Base-by-base conservation (phyloP, 768 basidiomycete genomes). In the Cubamyces lactineus region DNA sequence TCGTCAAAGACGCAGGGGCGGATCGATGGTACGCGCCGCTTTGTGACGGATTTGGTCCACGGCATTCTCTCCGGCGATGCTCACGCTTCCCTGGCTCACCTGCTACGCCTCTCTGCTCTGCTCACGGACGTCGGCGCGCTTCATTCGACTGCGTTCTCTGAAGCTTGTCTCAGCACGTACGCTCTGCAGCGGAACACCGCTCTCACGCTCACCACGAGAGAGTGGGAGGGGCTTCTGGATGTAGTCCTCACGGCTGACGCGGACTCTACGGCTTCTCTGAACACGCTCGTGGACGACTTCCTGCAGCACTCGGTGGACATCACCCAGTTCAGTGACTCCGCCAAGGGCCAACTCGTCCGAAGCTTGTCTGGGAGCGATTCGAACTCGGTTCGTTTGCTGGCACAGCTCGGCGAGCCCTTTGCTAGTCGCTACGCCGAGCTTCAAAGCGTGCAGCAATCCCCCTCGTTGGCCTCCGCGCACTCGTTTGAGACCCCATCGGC, bases 221-320 rank as follows among this genome's bases (percentile, higher is more conserved):
- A 86, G 41, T 82, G 84, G 76, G 79, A 80, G 43, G 69, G 79
- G 7, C 65, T 89, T 17, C 65, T 81, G 0, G 77, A 76, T 28
- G 78, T 80, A 7, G 76, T 66, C 28, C 41, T 63, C 30, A 40
- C 61, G 24, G 63, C 26, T 40, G 63, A 64, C 2, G 53, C 53
- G 9, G 63, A 64, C 21, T 28, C 53, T 12, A 9, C 54, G 5
- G 68, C 68, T 45, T 63, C 48, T 13, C 26, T 63, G 52, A 51
- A 54, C 47, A 57, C 49, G 12, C 47, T 42, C 24, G 28, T 45
- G 39, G 63, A 67, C 28, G 65, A 57, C 24, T 56, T 59, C n/a
- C 47, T 63, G 23, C 57, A 64, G 13, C 64, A 65, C 38, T 53
- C 61, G 30, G 63, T 66, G 24, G 64, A 66, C 15, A 59, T 70